These are phyloP conservation scores for Sporobolomyces phaffii DNA, from an alignment of 768 basidiomycete genomes.

Conservation along the genomic window DNA sequence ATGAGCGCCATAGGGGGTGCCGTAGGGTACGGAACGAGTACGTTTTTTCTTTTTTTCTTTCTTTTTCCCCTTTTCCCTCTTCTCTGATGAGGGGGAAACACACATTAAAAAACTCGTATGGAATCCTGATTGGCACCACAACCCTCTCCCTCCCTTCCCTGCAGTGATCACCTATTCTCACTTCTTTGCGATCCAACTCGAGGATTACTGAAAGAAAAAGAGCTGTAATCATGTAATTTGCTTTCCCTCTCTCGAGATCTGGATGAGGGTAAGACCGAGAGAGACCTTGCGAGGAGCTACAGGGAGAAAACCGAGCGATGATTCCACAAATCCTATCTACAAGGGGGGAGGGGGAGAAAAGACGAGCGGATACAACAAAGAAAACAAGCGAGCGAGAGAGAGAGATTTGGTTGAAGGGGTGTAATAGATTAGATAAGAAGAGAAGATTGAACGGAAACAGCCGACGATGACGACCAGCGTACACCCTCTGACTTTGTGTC, in stretches of 20 bases:
- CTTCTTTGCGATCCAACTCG: slow-evolving; percentile 35
- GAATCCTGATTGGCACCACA: too few species aligned
- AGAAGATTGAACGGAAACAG: neutral
- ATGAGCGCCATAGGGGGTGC: slow-evolving; percentile 95
- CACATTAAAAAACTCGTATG: too few species aligned
- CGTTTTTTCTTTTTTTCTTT: too few species aligned
- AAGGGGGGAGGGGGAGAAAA: neutral
- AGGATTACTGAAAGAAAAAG: slow-evolving; percentile 9
- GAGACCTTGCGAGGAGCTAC: too few species aligned
- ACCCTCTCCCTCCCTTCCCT: neutral
- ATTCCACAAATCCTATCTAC: neutral
- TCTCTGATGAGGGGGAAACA: too few species aligned
- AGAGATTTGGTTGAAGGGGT: neutral
- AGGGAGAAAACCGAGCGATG: neutral
- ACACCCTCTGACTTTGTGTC: neutral
- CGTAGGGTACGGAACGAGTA: slow-evolving; percentile 42
- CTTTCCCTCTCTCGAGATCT: too few species aligned
- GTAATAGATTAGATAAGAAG: neutral
- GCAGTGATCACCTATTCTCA: slow-evolving; percentile 39
- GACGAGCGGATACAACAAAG: neutral
- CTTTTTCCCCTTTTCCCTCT: too few species aligned
- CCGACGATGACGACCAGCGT: slow-evolving; percentile 4
- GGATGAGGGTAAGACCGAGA: too few species aligned
- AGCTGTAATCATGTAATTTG: neutral
- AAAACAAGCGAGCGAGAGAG: neutral